Percentiles rank a stretch among this genome's conserved stretches.
These are phyloP conservation scores for Sclerotinia sclerotiorum DNA, from an alignment of 2,329 filamentous ascomycete genomes.

Conservation along the genomic window DNA sequence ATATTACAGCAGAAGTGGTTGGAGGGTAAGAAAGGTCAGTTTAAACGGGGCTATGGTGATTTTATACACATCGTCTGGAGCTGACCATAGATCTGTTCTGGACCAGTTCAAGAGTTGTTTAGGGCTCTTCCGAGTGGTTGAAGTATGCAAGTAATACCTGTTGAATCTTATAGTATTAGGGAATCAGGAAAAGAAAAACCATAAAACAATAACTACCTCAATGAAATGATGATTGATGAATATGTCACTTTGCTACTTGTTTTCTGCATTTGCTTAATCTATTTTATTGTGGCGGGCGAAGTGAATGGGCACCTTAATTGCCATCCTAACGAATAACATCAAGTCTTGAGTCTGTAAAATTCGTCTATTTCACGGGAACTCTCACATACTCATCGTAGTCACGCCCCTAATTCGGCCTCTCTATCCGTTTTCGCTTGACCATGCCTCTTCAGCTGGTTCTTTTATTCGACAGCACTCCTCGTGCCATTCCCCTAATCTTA, in stretches of 20 bases:
- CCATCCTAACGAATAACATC: too few species aligned
- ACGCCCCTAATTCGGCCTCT: too few species aligned
- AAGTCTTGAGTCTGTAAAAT: too few species aligned
- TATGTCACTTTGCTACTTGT: background rate
- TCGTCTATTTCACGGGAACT: too few species aligned
- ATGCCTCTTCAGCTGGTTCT: too few species aligned
- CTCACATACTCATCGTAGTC: too few species aligned
- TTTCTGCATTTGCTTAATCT: background rate
- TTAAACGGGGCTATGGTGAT: rapidly evolving
- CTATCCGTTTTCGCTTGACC: background rate
- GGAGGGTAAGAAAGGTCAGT: background rate
- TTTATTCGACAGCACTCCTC: too few species aligned
- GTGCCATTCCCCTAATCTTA: too few species aligned
- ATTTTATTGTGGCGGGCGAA: background rate
- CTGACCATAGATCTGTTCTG: background rate
- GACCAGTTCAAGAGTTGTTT: background rate
- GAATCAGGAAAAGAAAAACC: background rate
- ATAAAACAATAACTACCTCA: background rate
- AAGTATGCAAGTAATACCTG: background rate
- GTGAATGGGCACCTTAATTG: too few species aligned
- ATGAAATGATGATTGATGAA: background rate
- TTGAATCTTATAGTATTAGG: too few species aligned
- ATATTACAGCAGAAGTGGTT: background rate
- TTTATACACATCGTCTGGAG: background rate
- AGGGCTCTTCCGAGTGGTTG: background rate